Percentiles rank a stretch among this genome's conserved stretches.
phyloP scores from a whole-genome alignment of 164 flowering plant species.

The Litsea cubeba region DNA sequence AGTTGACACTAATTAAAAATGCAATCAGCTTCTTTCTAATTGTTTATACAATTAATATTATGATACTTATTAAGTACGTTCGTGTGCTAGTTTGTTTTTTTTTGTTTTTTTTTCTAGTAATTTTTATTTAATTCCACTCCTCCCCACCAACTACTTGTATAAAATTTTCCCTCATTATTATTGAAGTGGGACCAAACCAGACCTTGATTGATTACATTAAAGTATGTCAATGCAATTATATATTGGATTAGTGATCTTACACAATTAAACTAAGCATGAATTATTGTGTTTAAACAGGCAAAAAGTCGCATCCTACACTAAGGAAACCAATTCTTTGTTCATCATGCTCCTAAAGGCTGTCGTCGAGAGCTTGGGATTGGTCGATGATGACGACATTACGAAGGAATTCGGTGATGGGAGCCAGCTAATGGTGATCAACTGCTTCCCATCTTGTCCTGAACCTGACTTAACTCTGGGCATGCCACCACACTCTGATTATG shows the following conservation, averaged over 20 bases:
- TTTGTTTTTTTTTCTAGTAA: too few relatives aligned
- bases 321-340: slow-evolving; percentile 49
- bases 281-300: slow-evolving; percentile 35
- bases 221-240: not conserved
- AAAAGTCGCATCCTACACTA: slow-evolving; percentile 44
- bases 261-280: not conserved
- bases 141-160: too few relatives aligned
- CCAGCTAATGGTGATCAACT: slow-evolving; percentile 73
- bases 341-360: slow-evolving; percentile 54
- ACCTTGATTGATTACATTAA: not conserved
- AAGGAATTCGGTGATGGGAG: slow-evolving; percentile 58
- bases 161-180: not conserved
- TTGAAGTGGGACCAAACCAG: not conserved
- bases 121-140: too few relatives aligned
- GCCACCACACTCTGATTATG: slow-evolving; percentile 91
- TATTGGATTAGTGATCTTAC: not conserved
- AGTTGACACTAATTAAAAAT: too few relatives aligned
- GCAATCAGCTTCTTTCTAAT: too few relatives aligned
- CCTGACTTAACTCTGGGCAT: slow-evolving; percentile 84
- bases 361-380: slow-evolving; percentile 58
- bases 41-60: too few relatives aligned
- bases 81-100: too few relatives aligned
- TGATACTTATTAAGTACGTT: too few relatives aligned
- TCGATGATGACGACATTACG: slow-evolving; percentile 18
- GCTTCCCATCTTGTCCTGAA: slow-evolving; percentile 77